Conservation (phyloP, 371 early-diverging fungal genomes). For the Mortierella sp. region DNA sequence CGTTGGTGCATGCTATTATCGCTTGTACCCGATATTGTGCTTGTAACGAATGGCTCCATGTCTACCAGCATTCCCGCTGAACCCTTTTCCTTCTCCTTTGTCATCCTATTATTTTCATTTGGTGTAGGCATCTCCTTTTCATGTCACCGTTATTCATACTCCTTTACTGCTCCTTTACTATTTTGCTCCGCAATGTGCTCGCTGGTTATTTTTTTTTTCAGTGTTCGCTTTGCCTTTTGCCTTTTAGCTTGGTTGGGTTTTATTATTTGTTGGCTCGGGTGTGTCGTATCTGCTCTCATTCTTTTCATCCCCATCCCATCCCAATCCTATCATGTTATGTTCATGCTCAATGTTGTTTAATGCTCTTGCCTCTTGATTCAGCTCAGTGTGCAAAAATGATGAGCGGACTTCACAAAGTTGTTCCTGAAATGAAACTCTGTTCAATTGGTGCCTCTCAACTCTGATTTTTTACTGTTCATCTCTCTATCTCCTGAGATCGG, state of each 20-base stretch:
- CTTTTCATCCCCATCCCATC: not conserved
- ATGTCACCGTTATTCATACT: not conserved
- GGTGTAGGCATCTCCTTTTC: too few species aligned
- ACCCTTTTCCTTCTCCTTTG: constrained; percentile 6
- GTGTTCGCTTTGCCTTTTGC: not conserved
- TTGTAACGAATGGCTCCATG: not conserved
- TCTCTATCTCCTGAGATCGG: not conserved
- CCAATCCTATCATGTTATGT: not conserved
- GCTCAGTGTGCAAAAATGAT: not conserved
- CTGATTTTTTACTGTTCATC: not conserved
- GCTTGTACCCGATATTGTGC: too few species aligned
- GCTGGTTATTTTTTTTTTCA: not conserved
- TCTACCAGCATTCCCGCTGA: not conserved
- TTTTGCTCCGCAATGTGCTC: not conserved
- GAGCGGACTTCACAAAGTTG: not conserved
- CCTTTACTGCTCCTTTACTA: too few species aligned
- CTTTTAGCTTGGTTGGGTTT: not conserved
- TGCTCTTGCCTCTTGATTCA: constrained; percentile 13
- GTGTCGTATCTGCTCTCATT: not conserved
- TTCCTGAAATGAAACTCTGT: not conserved
- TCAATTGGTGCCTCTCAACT: too few species aligned
- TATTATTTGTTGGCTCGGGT: not conserved
- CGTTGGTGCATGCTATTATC: not conserved
- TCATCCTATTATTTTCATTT: not conserved
- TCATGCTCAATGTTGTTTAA: constrained; percentile 3